These are phyloP conservation scores for Cladosporium sp. DNA, from an alignment of 2,329 filamentous ascomycete species.

Conservation along the genomic window DNA sequence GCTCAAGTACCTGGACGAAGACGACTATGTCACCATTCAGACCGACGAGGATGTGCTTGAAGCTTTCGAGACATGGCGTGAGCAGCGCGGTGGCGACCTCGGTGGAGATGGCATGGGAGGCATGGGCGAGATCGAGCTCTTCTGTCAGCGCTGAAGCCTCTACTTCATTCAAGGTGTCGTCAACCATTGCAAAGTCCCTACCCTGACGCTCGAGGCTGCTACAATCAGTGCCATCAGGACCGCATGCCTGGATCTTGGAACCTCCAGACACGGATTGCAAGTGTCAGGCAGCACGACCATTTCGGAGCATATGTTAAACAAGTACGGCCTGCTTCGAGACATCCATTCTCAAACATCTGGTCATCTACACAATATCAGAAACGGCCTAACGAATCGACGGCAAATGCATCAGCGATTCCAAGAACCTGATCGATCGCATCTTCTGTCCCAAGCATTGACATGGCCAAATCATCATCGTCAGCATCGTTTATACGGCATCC, in stretches of 20 bases:
- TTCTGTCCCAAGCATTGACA: not conserved
- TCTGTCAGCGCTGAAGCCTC: conserved; percentile 55
- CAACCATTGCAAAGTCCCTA: too few species aligned
- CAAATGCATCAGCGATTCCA: not conserved
- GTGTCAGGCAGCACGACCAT: not conserved
- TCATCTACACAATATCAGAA: not conserved
- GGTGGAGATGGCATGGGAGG: conserved; percentile 44
- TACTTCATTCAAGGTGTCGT: too few species aligned
- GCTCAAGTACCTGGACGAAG: conserved; percentile 13
- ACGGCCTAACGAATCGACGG: not conserved
- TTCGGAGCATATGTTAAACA: not conserved
- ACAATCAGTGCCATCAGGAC: too few species aligned
- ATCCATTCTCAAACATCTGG: not conserved
- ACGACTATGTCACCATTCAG: conserved; percentile 13
- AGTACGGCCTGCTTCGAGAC: not conserved
- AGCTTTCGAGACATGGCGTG: conserved; percentile 90
- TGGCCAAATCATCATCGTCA: not conserved
- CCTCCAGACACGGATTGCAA: too few species aligned
- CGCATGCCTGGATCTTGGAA: too few species aligned
- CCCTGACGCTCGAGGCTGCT: too few species aligned
- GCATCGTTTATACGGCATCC: too few species aligned
- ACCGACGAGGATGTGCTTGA: conserved; percentile 95
- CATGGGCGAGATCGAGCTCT: conserved; percentile 86
- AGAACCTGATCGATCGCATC: not conserved
- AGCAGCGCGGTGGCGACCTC: conserved; percentile 53